Conservation (phyloP, 345 rosid species). For the Turnera subulata region DNA sequence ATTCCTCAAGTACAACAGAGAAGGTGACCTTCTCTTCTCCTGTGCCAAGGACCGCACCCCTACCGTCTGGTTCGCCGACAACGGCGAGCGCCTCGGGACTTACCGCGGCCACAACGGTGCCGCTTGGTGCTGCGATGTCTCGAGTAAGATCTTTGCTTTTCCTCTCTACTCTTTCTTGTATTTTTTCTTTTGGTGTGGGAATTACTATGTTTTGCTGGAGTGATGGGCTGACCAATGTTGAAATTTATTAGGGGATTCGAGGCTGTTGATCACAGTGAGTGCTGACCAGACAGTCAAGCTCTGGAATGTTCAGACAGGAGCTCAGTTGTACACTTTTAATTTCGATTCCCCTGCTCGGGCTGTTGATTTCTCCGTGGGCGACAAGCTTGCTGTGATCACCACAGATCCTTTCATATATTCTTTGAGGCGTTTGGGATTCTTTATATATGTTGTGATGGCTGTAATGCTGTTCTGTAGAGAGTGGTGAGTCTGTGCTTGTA, state of each 20-base stretch:
- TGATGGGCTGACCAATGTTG: no score
- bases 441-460: neutral
- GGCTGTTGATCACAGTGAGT: constrained; percentile 71
- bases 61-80: constrained; percentile 94
- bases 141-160: constrained; percentile 39
- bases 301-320: constrained; percentile 80
- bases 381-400: constrained; percentile 84
- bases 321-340: constrained; percentile 54
- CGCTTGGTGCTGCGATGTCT: constrained; percentile 92
- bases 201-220: no score
- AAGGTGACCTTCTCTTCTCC: constrained; percentile 88
- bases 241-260: constrained; percentile 57
- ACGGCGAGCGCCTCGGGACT: constrained; percentile 93
- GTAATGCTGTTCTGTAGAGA: constrained; percentile 40
- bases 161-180: neutral
- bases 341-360: constrained; percentile 90
- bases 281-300: constrained; percentile 91
- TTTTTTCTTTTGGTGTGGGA: no score
- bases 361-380: constrained; percentile 80
- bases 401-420: constrained; percentile 94
- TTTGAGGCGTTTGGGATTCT: no score
- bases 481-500: constrained; percentile 55
- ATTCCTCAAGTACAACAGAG: constrained; percentile 81
- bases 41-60: constrained; percentile 96
- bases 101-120: constrained; percentile 99